Conservation (phyloP, 2,329 filamentous ascomycete species). For the Claviceps purpurea region DNA sequence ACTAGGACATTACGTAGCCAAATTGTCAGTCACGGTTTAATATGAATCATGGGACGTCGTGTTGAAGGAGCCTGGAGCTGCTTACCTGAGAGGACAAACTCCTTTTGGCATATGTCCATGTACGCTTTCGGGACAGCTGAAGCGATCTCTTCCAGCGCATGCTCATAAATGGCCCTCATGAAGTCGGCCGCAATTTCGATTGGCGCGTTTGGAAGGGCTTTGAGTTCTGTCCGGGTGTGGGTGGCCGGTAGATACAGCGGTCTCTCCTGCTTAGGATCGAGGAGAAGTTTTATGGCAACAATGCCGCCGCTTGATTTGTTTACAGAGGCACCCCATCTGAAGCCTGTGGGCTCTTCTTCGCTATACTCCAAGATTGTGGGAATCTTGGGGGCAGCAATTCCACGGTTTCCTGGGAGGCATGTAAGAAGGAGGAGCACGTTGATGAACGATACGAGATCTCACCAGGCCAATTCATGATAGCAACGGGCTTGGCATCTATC, state of each 20-base stretch:
- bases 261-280: conserved; percentile 8
- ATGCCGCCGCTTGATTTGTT: conserved; percentile 5
- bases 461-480: conserved; percentile 13
- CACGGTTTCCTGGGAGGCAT: conserved; percentile 30
- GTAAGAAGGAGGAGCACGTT: conserved; percentile 26
- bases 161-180: conserved; percentile 10
- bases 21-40: not conserved
- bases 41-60: not conserved
- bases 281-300: conserved; percentile 10
- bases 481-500: conserved; percentile 19
- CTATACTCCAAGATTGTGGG: conserved; percentile 10
- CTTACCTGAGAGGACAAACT: conserved; percentile 31
- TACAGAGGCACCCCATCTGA: conserved; percentile 14
- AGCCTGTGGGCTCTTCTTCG: conserved; percentile 26
- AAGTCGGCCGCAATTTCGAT: conserved; percentile 9
- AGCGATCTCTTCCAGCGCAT: conserved; percentile 23
- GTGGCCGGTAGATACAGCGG: conserved; percentile 6
- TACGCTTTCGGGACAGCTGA: conserved; percentile 8
- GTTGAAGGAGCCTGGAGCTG: not conserved
- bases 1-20: conserved; percentile 28
- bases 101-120: conserved; percentile 7
- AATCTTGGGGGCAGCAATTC: conserved; percentile 23
- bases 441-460: conserved; percentile 5
- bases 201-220: conserved; percentile 7
- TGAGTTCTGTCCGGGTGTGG: conserved; percentile 1